Base-by-base conservation (phyloP, 352 stramenopile genomes). In the Globisporangium canariense region DNA sequence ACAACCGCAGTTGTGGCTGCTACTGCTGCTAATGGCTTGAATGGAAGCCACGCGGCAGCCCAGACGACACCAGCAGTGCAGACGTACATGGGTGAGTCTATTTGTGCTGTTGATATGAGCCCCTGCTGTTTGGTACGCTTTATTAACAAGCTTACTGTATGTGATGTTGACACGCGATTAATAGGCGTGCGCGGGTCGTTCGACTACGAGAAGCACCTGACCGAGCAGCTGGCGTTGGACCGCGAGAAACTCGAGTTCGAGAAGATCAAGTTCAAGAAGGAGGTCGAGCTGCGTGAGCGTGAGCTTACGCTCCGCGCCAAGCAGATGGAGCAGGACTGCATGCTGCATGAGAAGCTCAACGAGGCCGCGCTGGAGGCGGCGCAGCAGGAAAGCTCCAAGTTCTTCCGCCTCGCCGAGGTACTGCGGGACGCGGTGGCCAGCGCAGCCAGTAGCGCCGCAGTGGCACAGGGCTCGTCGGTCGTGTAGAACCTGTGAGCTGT, bases 131-230 rank as follows among this genome's bases (percentile, higher is more conserved):
- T 4, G 3, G 16, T 38, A 14, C 36, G 36, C 47, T 54, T 34
- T n/a, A 1, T 22, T 9, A 36, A n/a, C 22, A 14, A n/a, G 13
- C 2, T 20, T 54, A n/a, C 13, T 36, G 49, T 8, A 16, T 56
- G 30, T 47, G 14, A 5, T 16, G 14, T 14, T 53, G 10, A 18
- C 10, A 8, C 30, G 9, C 25, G 16, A 22, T 62, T 61, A 71
- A 57, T 52, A 70, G 66, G 67, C 65, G 43, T 52, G 28, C 75
- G 79, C 20, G 65, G 63, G 9, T 67, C 78, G n/a, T 89, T 89
- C 36, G 82, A 91, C 70, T 89, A 91, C 66, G 84, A 90, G 62
- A 88, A 86, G 64, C 81, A 91, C 68, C 66, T 89, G 62, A 71
- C 74, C 18, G 84, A 91, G 64, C 81, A 90, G 46, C 77, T 93